Evolutionary conservation across 2,329 filamentous ascomycete genomes (phyloP).

Genomic region (Dactylellina drechsleri): DNA sequence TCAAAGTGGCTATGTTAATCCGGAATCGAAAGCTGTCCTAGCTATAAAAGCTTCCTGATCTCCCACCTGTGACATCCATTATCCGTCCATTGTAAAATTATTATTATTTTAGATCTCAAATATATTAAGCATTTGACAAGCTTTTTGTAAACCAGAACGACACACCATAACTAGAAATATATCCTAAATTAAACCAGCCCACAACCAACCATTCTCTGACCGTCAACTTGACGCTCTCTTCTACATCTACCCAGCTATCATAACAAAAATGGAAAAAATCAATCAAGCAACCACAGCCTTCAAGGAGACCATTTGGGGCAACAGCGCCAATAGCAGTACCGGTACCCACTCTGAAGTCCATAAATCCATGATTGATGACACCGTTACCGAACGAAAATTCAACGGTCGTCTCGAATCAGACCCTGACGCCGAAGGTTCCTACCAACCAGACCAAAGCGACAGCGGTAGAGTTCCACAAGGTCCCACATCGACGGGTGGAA

Average conservation of each 20-base stretch:
- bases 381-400: conserved; percentile 36
- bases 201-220: too few species aligned
- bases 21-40: background rate
- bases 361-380: conserved; percentile 54
- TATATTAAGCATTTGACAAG: conserved; percentile 7
- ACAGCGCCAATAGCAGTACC: conserved; percentile 57
- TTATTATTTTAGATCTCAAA: background rate
- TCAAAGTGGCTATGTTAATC: background rate
- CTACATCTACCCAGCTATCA: background rate
- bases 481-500: conserved; percentile 24
- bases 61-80: conserved; percentile 5
- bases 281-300: conserved; percentile 68
- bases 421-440: conserved; percentile 35
- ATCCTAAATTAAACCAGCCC: too few species aligned
- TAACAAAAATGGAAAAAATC: conserved; percentile 66
- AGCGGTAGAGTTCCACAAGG: conserved; percentile 23
- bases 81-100: conserved; percentile 15
- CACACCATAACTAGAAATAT: too few species aligned
- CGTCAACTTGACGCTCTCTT: background rate
- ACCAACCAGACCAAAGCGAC: conserved; percentile 27
- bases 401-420: conserved; percentile 46
- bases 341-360: conserved; percentile 36
- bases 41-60: conserved; percentile 4
- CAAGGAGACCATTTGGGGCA: conserved; percentile 66
- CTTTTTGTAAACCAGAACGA: conserved; percentile 7